phyloP scores from a whole-genome alignment of 352 stramenopile species.

The Blastocystis sp. region DNA sequence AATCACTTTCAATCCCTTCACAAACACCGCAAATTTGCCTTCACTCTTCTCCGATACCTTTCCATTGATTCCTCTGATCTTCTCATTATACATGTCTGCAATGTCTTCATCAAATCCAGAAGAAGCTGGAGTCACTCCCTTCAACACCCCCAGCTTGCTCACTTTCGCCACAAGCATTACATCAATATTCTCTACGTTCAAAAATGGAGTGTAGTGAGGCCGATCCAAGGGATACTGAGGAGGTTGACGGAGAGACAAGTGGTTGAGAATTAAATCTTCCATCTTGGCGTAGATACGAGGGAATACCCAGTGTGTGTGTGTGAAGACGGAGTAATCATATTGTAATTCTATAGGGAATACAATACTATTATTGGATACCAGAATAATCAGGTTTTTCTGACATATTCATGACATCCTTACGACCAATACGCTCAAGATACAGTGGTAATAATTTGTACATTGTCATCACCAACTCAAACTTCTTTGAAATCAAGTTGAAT shows the following conservation, averaged over 20 bases:
- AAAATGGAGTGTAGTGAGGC: constrained; percentile 13
- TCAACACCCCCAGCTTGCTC: constrained; percentile 35
- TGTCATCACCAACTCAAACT: neutral
- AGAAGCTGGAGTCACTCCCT: constrained; percentile 25
- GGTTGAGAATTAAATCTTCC: constrained; percentile 1
- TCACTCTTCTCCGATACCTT: constrained; percentile 47
- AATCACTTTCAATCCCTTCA: constrained; percentile 46
- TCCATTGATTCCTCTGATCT: constrained; percentile 32
- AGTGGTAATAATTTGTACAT: constrained; percentile 50
- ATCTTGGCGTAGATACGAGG: constrained; percentile 35
- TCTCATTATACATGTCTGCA: constrained; percentile 57
- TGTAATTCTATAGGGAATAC: neutral
- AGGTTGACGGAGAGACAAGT: constrained; percentile 4
- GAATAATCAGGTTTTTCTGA: constrained; percentile 47
- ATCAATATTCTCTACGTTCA: neutral
- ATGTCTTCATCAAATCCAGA: constrained; percentile 59
- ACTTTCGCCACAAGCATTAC: constrained; percentile 8
- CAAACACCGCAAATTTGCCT: constrained; percentile 42
- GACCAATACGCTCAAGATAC: constrained; percentile 27
- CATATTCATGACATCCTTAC: neutral
- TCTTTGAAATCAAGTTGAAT: constrained; percentile 24
- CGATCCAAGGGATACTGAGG: neutral
- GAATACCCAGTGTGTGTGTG: neutral
- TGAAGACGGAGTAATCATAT: constrained; percentile 26
- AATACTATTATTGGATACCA: neutral